Base-by-base conservation (phyloP, 179 eudicot genomes). In the Beta corolliflora region DNA sequence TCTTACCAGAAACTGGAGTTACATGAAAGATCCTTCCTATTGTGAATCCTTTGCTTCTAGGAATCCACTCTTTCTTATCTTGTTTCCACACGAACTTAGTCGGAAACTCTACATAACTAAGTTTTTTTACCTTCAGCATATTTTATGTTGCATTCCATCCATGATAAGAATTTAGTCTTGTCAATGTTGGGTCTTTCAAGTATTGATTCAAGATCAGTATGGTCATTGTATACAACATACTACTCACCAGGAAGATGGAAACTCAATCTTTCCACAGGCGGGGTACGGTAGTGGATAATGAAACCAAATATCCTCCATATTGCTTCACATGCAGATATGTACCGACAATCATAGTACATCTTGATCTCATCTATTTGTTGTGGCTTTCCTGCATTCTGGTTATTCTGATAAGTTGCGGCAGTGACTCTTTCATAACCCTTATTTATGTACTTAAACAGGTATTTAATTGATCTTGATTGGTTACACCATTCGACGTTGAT, bases 401-500 rank as follows among this genome's bases (percentile, higher is more conserved):
- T 25, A 25, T 25, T 25, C 25, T 25, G 25, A 25, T 25, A 25
- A 25, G 25, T 25, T 25, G 0, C 25, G 25, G 25, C 25, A 25
- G 25, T 25, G 25, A 25, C 25, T 25, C 25, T 25, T 25, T 25
- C 25, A 25, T 25, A 25, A 25, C 25, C 25, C 25, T 25, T 25
- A 25, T 25, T 25, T 25, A 25, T 25, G 25, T 25, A 25, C 25
- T 25, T 25, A 25, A 25, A 25, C 25, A 25, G 25, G 25, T 25
- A 25, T 25, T 25, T 25, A 25, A 25, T 25, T 25, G 25, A 25
- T 25, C 31, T 23, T 0, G 73, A 45, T 16, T 80, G 71, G 13
- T 80, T 87, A 55, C 85, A 84, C 80, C 83, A 77, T 14, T 84
- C 84, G 0, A 84, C 79, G 44, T 87, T 87, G 1, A 84, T 84